Conservation (phyloP, 495 filamentous ascomycete species). For the Stereocaulon alpinum region DNA sequence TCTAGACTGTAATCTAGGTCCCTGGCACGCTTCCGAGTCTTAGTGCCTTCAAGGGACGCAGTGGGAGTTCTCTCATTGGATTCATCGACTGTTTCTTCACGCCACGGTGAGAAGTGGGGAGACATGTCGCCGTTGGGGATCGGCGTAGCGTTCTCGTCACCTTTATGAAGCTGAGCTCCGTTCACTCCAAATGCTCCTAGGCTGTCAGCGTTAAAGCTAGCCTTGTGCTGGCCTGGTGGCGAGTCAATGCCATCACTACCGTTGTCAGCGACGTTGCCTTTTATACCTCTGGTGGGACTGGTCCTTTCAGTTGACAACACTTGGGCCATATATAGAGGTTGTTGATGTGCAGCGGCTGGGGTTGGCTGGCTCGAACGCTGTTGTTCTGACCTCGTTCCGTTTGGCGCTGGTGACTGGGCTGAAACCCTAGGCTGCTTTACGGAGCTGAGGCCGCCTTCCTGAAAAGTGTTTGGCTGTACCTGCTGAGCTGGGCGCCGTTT, state of each 20-base stretch:
- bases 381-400: background rate
- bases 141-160: background rate
- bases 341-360: background rate
- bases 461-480: background rate
- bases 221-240: background rate
- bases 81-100: background rate
- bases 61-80: background rate
- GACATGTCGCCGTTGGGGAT: too few relatives aligned
- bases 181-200: background rate
- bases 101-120: background rate
- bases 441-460: background rate
- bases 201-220: background rate
- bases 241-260: background rate
- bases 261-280: background rate
- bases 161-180: background rate
- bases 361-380: background rate
- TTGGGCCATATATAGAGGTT: background rate
- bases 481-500: background rate
- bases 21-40: conserved; percentile 19
- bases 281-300: background rate
- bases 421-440: background rate
- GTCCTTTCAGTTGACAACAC: background rate
- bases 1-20: conserved; percentile 44
- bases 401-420: background rate
- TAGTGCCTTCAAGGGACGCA: background rate